Evolutionary conservation across 768 basidiomycete species (phyloP), one percentile per base, ranked within the genome.

Genomic region (Mycena sanguinolenta): DNA sequence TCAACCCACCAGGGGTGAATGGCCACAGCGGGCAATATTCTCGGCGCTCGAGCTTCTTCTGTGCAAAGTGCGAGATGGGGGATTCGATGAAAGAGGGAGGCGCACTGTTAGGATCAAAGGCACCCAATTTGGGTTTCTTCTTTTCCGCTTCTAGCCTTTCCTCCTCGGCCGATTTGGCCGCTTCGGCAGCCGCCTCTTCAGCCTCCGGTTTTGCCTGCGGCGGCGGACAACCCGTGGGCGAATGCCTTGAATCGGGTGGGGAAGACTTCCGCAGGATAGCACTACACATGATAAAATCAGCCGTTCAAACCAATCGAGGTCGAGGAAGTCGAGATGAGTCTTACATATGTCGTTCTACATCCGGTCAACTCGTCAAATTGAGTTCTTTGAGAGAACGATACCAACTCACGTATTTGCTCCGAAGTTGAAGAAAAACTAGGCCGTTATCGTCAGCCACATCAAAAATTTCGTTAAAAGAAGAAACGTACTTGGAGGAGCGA

Each of bases 211-310:
- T 95, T 95, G 25, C 94, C 94, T 44, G 81, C 81, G 0, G 92
- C 94, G 3, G 94, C 93, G 2, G 89, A 90, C 16, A 93, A 81
- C 32, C 94, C 94, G 76, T 94, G 93, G 16, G 92, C 93, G 58
- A 86, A 86, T 27, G 90, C 91, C 53, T 90, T 86, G 80, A 89
- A 93, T 39, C 89, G 84, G 1, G 94, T 95, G 0, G 94, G 94
- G 84, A 93, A 94, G 23, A 94, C 89, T 80, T 94, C 92, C 2
- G 91, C 91, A 2, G 93, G 91, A 77, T 92, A 92, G 77, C 89
- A 87, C 88, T 91, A 52, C 17, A 27, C 27, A n/a, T n/a, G n/a
- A n/a, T n/a, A n/a, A n/a, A n/a, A n/a, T n/a, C n/a, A n/a, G n/a
- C n/a, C n/a, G n/a, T n/a, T n/a, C n/a, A n/a, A n/a, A n/a, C n/a